Conservation (phyloP, 2,329 filamentous ascomycete species). For the Claviceps sp. region DNA sequence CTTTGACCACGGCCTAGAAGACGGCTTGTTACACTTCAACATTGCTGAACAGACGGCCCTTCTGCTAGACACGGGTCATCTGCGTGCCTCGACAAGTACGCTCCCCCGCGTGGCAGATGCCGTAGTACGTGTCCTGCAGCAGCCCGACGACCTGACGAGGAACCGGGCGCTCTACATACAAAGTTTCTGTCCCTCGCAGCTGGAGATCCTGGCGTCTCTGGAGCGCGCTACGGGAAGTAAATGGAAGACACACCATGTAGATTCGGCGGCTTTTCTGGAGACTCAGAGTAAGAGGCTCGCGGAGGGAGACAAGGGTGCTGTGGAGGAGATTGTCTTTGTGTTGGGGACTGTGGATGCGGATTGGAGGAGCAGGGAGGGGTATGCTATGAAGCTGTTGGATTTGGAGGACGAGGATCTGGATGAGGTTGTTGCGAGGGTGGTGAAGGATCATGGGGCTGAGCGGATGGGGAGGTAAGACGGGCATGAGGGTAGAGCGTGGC, state of each 20-base stretch:
- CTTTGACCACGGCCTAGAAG: slow-evolving; percentile 35
- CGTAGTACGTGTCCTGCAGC: slow-evolving; percentile 33
- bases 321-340: slow-evolving; percentile 36
- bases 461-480: background rate
- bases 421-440: slow-evolving; percentile 22
- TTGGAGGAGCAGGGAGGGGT: slow-evolving; percentile 31
- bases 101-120: slow-evolving; percentile 34
- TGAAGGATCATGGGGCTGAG: slow-evolving; percentile 12
- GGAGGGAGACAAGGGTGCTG: slow-evolving; percentile 21
- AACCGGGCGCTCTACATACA: slow-evolving; percentile 36
- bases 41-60: slow-evolving; percentile 26
- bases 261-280: slow-evolving; percentile 27
- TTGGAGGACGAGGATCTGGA: slow-evolving; percentile 34
- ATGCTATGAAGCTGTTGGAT: slow-evolving; percentile 33
- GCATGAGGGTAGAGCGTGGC: too few species aligned
- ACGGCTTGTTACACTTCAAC: slow-evolving; percentile 28
- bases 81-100: slow-evolving; percentile 33
- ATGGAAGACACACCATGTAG: slow-evolving; percentile 18
- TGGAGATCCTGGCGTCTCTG: slow-evolving; percentile 30
- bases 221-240: slow-evolving; percentile 35
- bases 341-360: slow-evolving; percentile 33
- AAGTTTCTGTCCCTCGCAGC: slow-evolving; percentile 33
- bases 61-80: slow-evolving; percentile 39
- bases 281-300: slow-evolving; percentile 24
- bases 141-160: slow-evolving; percentile 29